Percentiles rank a stretch among this genome's conserved stretches.
phyloP scores from a whole-genome alignment of 768 basidiomycete species.

The Phlebiopsis flavidoalba region DNA sequence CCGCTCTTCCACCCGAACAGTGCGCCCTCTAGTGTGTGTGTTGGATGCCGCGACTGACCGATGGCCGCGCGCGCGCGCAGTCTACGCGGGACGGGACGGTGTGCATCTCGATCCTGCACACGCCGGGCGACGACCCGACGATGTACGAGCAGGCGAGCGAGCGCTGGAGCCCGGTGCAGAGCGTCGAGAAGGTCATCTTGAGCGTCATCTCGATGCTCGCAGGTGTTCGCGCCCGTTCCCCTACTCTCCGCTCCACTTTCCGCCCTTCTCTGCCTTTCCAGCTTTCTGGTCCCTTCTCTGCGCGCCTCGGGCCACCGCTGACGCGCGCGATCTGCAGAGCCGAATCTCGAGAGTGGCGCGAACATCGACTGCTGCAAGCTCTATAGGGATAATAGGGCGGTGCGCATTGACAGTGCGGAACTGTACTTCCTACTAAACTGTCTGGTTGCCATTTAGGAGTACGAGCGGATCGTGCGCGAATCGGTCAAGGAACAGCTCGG shows the following conservation, averaged over 20 bases:
- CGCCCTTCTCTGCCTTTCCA: not conserved
- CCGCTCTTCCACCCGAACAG: slow-evolving; percentile 97
- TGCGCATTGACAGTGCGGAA: slow-evolving; percentile 22
- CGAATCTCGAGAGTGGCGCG: slow-evolving; percentile 95
- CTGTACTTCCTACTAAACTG: not conserved
- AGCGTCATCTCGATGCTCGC: slow-evolving; percentile 98
- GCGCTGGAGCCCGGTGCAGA: slow-evolving; percentile 98
- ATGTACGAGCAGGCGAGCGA: slow-evolving; percentile 96
- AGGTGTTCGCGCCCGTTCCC: slow-evolving; percentile 43
- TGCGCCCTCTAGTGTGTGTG: slow-evolving; percentile 35
- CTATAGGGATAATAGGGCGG: slow-evolving; percentile 79
- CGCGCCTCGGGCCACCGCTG: too few species aligned
- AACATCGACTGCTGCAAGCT: slow-evolving; percentile 98
- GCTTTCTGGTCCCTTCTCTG: not conserved
- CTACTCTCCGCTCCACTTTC: too few species aligned
- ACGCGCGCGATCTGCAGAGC: slow-evolving; percentile 47
- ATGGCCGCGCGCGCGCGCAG: slow-evolving; percentile 41
- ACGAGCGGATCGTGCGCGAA: slow-evolving; percentile 79
- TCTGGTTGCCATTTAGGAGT: slow-evolving; percentile 47
- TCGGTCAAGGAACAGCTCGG: slow-evolving; percentile 86
- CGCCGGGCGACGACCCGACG: slow-evolving; percentile 86
- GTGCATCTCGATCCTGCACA: slow-evolving; percentile 97
- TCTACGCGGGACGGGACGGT: slow-evolving; percentile 95
- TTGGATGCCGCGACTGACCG: not conserved
- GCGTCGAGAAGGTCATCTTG: slow-evolving; percentile 93